Conservation (phyloP, 345 rosid species). For the Eucalyptus globulus region DNA sequence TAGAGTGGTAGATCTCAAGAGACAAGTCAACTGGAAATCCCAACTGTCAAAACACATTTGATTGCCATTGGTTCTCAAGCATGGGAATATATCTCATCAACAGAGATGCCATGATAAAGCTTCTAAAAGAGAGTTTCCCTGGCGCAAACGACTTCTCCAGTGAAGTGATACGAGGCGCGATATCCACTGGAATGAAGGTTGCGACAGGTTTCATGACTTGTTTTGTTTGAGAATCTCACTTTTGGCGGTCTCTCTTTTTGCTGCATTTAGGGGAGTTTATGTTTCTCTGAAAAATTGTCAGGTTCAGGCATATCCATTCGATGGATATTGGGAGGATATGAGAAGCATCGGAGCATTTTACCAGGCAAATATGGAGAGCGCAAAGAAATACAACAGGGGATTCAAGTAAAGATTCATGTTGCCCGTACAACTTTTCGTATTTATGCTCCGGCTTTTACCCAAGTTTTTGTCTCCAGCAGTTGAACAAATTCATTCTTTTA, state of each 20-base stretch:
- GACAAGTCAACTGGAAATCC: neutral
- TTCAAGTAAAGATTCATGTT: slow-evolving; percentile 25
- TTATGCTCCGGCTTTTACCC: neutral
- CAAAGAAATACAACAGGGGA: slow-evolving; percentile 20
- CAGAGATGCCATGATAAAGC: slow-evolving; percentile 40
- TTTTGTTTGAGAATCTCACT: neutral
- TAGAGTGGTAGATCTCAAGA: slow-evolving; percentile 22
- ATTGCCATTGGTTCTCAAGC: slow-evolving; percentile 12
- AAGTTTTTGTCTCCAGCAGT: neutral
- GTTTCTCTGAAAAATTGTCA: slow-evolving; percentile 1
- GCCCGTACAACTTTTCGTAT: neutral
- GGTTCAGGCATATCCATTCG: slow-evolving; percentile 56
- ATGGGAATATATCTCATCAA: slow-evolving; percentile 70
- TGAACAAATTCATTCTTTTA: neutral
- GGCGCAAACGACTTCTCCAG: slow-evolving; percentile 43
- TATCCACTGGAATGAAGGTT: slow-evolving; percentile 72
- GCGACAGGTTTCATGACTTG: neutral
- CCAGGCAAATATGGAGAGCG: slow-evolving; percentile 65
- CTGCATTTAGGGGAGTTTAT: neutral
- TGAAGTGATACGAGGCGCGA: slow-evolving; percentile 53
- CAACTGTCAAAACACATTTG: neutral
- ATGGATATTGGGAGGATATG: slow-evolving; percentile 80
- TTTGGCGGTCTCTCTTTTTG: neutral
- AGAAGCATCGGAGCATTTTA: slow-evolving; percentile 59
- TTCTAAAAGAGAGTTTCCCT: slow-evolving; percentile 36